phyloP scores from a whole-genome alignment of 331 rosid species.

The Prunus yedoensis region DNA sequence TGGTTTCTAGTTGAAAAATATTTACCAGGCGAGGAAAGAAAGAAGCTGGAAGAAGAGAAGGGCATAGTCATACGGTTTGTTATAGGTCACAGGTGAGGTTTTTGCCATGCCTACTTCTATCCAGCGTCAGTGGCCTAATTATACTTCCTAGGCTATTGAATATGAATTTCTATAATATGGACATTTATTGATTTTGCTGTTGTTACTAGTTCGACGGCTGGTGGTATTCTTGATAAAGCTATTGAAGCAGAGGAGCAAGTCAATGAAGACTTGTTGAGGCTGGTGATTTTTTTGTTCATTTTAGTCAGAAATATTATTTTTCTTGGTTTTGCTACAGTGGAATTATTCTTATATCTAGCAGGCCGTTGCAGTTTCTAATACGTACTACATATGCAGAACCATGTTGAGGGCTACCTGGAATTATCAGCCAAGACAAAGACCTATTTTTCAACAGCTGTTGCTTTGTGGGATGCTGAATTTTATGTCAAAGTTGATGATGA shows the following conservation, averaged over 20 bases:
- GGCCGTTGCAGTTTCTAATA: background rate
- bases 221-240: slow-evolving; percentile 83
- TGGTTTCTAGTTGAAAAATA: slow-evolving; percentile 13
- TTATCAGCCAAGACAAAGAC: slow-evolving; percentile 82
- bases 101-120: slow-evolving; percentile 15
- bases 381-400: slow-evolving; percentile 47
- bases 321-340: no score
- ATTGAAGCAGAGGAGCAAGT: slow-evolving; percentile 75
- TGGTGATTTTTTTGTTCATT: slow-evolving; percentile 47
- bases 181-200: slow-evolving; percentile 12
- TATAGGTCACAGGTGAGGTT: slow-evolving; percentile 81
- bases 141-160: background rate
- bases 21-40: slow-evolving; percentile 57
- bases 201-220: slow-evolving; percentile 56
- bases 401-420: slow-evolving; percentile 78
- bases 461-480: slow-evolving; percentile 89
- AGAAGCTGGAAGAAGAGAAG: slow-evolving; percentile 83
- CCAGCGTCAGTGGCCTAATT: no score
- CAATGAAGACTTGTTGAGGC: slow-evolving; percentile 74
- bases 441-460: slow-evolving; percentile 74
- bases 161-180: background rate
- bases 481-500: slow-evolving; percentile 93
- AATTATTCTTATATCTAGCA: slow-evolving; percentile 4
- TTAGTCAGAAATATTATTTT: slow-evolving; percentile 3
- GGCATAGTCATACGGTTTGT: slow-evolving; percentile 82